Conservation (phyloP, 139 green algal species). For the Chlamydomonas applanata region DNA sequence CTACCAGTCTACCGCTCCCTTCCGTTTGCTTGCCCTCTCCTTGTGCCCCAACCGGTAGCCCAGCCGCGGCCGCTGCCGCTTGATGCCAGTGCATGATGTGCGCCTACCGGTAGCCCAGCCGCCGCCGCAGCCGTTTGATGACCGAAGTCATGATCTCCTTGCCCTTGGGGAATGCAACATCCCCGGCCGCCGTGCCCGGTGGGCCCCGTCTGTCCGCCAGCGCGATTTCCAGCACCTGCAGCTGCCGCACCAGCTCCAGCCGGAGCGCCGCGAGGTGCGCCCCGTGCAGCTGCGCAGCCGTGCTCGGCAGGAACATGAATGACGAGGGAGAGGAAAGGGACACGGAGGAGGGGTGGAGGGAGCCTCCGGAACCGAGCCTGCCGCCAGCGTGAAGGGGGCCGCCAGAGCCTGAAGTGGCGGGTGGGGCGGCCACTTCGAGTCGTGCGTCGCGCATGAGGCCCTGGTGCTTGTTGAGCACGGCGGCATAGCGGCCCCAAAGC, state of each 20-base stretch:
- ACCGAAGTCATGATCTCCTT: constrained; percentile 69
- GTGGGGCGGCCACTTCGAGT: constrained; percentile 12
- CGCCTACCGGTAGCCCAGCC: constrained; percentile 19
- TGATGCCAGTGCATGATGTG: too few relatives aligned
- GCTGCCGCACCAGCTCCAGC: constrained; percentile 19
- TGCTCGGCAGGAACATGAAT: constrained; percentile 1
- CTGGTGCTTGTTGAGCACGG: constrained; percentile 66
- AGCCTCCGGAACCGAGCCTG: too few relatives aligned
- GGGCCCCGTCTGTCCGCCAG: constrained; percentile 27
- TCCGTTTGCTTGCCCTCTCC: too few relatives aligned
- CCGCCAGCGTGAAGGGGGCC: neutral
- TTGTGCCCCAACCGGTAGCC: too few relatives aligned
- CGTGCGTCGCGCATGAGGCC: constrained; percentile 28
- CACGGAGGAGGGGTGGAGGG: neutral
- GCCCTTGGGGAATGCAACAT: constrained; percentile 60
- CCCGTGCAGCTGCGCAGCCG: neutral
- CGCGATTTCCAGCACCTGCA: constrained; percentile 33
- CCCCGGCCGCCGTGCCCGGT: constrained; percentile 41
- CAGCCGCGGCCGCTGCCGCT: too few relatives aligned
- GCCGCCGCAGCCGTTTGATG: constrained; percentile 56
- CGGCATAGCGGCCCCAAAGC: constrained; percentile 66
- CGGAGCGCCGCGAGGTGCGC: constrained; percentile 30
- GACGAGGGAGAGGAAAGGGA: neutral
- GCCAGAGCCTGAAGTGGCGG: neutral
- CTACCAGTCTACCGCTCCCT: too few relatives aligned